Base-by-base conservation (phyloP, 139 green algal genomes). In the Penium margaritaceum region DNA sequence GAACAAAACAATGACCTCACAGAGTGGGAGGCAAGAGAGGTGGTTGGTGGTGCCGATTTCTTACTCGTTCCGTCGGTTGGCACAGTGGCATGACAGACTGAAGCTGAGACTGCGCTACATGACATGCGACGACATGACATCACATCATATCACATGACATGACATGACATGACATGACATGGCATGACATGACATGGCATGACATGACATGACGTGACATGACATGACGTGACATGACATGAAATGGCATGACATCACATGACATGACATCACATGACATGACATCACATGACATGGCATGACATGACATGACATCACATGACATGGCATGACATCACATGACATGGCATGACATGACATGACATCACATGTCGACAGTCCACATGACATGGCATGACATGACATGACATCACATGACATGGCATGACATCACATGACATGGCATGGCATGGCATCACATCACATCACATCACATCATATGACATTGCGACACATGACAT, bases 391-490 rank as follows among this genome's bases (percentile, higher is more conserved):
- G 9, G 12, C 41, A 51, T 51, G 9, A 12, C 41, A 51, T 51
- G 9, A 12, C 41, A 51, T 51, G 9, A 12, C 41, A 51, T 51
- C 41, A 51, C 41, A 51, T 51, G 9, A 51, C 41, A 51, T 51
- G 9, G 12, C 41, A 51, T 51, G 9, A 7, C 41, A 51, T 51
- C 41, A 7, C 41, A 51, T 51, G 9, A 7, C 41, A 51, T 51
- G 9, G 9, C 41, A 51, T 51, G 9, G 9, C 41, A 51, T 51
- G 9, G 41, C 41, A 51, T 51, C 41, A 51, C 41, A 51, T 51
- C 41, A 12, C 41, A 51, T 51, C 41, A 51, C 41, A 51, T 51
- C 41, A 51, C 41, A 51, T 51, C 41, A 51, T 51, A 51, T 51
- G 41, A 51, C 41, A 51, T 51, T 12, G 41, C 41, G 12, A 51